Conservation (phyloP, 192 early-diverging fungal genomes). For the Gonapodya prolifera region DNA sequence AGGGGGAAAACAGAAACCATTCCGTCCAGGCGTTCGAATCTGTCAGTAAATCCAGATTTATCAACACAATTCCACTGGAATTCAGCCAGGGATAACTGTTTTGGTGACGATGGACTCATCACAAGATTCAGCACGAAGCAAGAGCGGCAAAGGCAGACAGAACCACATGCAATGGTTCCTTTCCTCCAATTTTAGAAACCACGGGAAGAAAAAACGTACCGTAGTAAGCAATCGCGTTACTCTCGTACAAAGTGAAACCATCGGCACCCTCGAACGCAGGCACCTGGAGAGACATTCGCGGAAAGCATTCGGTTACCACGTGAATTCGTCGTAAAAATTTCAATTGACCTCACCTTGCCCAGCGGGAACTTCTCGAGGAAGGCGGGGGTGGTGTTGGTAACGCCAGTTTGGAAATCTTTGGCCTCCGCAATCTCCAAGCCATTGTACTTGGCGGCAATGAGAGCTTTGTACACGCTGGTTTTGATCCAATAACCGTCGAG, state of each 20-base stretch:
- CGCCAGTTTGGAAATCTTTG: constrained; percentile 43
- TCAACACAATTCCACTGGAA: neutral
- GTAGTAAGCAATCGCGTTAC: constrained; percentile 87
- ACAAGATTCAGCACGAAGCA: too few species aligned
- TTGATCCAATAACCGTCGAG: constrained; percentile 19
- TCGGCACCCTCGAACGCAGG: constrained; percentile 78
- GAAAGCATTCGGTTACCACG: neutral
- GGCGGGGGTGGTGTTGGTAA: constrained; percentile 65
- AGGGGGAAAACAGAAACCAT: neutral
- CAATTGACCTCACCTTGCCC: constrained; percentile 43
- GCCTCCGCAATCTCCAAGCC: constrained; percentile 54
- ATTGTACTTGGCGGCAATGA: constrained; percentile 67
- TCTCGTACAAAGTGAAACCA: constrained; percentile 63
- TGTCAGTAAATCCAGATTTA: neutral
- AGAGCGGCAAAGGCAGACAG: too few species aligned
- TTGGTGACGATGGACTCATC: constrained; percentile 12
- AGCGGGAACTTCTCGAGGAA: constrained; percentile 84
- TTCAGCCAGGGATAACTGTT: constrained; percentile 29
- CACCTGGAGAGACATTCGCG: constrained; percentile 12
- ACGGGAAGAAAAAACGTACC: constrained; percentile 30
- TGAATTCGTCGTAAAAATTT: neutral
- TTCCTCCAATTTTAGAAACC: too few species aligned
- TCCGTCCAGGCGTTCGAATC: neutral
- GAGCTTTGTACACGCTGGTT: constrained; percentile 40
- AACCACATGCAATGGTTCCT: too few species aligned